Evolutionary conservation across 306 rosid species (phyloP).

Genomic region (Macrotyloma uniflorum): DNA sequence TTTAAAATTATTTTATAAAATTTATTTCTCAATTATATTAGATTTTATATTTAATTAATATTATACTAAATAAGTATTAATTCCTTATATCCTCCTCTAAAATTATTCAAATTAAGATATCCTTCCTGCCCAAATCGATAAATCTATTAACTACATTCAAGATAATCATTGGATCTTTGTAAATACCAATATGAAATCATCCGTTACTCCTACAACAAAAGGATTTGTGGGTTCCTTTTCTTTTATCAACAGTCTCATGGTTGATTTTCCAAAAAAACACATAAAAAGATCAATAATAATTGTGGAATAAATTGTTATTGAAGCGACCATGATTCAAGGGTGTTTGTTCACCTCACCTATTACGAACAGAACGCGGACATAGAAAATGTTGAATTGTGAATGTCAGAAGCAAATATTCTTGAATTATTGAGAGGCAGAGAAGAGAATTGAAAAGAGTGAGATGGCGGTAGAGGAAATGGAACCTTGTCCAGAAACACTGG

Average conservation of each 20-base stretch:
- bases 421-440: neutral
- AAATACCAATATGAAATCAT: too few species aligned
- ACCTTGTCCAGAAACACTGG: neutral
- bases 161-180: too few species aligned
- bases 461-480: neutral
- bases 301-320: neutral
- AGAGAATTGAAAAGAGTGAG: neutral
- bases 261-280: neutral
- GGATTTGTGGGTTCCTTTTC: neutral
- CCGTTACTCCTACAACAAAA: too few species aligned
- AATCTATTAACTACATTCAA: too few species aligned
- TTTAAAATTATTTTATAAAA: too few species aligned
- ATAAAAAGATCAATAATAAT: neutral
- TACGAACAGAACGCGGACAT: neutral
- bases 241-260: neutral
- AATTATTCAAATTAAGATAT: too few species aligned
- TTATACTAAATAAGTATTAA: too few species aligned
- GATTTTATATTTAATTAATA: too few species aligned
- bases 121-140: too few species aligned
- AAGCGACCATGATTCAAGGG: neutral
- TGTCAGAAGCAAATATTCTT: conserved; percentile 17
- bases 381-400: neutral
- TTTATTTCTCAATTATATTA: too few species aligned
- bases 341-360: neutral
- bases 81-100: too few species aligned